A percentile compares a stretch with the other conserved stretches of the same genome.
Conservation (phyloP, 1,284 basidiomycete species). For the Tilletia caries region DNA sequence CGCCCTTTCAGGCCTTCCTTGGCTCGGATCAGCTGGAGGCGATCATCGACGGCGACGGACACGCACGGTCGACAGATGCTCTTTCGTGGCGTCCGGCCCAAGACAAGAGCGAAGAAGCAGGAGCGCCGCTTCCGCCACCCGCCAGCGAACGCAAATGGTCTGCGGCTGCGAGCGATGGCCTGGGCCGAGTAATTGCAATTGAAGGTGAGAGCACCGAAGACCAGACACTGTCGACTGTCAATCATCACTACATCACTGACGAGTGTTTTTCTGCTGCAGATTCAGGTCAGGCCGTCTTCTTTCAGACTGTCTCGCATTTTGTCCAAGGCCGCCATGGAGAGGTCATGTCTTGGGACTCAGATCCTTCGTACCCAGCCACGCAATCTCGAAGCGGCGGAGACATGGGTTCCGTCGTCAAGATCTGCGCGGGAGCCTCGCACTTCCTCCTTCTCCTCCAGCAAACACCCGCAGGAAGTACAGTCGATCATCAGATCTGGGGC, state of each 20-base stretch:
- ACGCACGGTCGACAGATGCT: background rate
- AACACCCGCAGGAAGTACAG: background rate
- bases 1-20: background rate
- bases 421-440: slow-evolving; percentile 3
- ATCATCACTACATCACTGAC: background rate
- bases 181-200: background rate
- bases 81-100: background rate
- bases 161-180: background rate
- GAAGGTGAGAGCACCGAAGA: background rate
- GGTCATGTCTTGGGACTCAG: background rate
- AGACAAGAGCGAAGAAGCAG: no score
- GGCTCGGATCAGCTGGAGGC: background rate
- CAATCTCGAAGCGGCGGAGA: background rate
- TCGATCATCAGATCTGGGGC: slow-evolving; percentile 2
- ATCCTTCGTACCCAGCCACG: background rate
- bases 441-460: slow-evolving; percentile 1
- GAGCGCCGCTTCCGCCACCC: background rate
- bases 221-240: background rate
- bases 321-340: background rate
- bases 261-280: background rate
- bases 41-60: background rate
- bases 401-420: background rate
- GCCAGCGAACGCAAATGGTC: background rate
- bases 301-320: background rate
- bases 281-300: background rate